Conservation (phyloP, 2,329 filamentous ascomycete species). For the Cladosporium sp. region DNA sequence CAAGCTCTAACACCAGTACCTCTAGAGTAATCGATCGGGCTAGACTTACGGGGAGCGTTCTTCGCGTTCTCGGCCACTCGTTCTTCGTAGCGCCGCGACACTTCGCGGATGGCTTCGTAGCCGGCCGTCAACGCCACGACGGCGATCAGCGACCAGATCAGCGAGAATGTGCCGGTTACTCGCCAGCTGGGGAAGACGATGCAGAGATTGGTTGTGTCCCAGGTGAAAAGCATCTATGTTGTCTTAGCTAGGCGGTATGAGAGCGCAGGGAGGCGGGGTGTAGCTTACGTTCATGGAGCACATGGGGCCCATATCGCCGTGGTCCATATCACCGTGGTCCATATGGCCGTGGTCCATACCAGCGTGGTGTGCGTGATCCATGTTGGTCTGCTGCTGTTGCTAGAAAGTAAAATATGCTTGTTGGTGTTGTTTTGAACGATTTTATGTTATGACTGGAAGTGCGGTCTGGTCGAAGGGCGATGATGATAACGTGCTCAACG, state of each 20-base stretch:
- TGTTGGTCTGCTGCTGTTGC: background rate
- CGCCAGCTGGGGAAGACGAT: conserved; percentile 95
- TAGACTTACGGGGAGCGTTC: conserved; percentile 41
- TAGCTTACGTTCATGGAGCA: conserved; percentile 87
- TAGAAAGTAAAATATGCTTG: background rate
- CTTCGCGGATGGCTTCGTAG: conserved; percentile 84
- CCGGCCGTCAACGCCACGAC: conserved; percentile 84
- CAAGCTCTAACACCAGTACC: conserved; percentile 19
- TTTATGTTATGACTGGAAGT: background rate
- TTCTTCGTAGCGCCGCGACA: conserved; percentile 74
- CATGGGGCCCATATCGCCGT: conserved; percentile 46
- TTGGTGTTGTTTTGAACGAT: background rate
- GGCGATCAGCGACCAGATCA: conserved; percentile 79
- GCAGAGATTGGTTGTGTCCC: conserved; percentile 90
- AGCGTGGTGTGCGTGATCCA: conserved; percentile 25
- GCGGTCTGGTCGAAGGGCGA: background rate
- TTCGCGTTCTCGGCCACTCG: conserved; percentile 53
- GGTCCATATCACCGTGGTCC: conserved; percentile 56
- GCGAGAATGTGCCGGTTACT: conserved; percentile 70
- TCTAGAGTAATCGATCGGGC: background rate
- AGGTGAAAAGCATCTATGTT: conserved; percentile 92
- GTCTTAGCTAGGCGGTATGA: background rate
- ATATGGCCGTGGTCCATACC: conserved; percentile 59
- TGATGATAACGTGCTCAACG: conserved; percentile 7
- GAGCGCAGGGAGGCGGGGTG: background rate